A percentile compares a stretch with the other conserved stretches of the same genome.
Evolutionary conservation across 345 rosid genomes (phyloP).

Genomic region (Euphorbia lathyris): DNA sequence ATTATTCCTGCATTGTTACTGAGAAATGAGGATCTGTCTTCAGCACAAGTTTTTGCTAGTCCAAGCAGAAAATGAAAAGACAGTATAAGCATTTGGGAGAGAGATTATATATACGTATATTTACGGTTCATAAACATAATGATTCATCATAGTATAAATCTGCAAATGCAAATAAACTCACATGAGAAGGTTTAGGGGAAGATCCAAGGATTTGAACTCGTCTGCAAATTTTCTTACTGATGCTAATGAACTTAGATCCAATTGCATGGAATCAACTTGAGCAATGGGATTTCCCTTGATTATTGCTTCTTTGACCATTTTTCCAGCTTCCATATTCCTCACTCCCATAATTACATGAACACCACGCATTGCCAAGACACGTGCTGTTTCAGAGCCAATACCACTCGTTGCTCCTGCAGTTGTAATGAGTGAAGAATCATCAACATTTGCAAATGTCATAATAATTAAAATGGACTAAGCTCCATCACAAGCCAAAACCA

Average conservation of each 20-base stretch:
- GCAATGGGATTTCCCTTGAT: constrained; percentile 49
- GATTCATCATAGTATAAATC: not conserved
- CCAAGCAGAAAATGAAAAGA: not conserved
- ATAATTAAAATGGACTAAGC: not conserved
- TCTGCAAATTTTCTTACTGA: constrained; percentile 61
- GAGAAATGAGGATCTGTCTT: constrained; percentile 1
- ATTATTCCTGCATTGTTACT: constrained; percentile 39
- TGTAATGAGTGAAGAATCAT: not conserved
- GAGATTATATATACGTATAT: not conserved
- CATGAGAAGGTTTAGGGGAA: constrained; percentile 58
- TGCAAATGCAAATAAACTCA: constrained; percentile 23
- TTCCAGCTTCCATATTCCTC: constrained; percentile 56
- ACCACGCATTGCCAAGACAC: constrained; percentile 72
- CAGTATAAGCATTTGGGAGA: not conserved
- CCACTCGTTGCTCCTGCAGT: constrained; percentile 72
- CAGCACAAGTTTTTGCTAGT: not conserved
- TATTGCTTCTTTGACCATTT: constrained; percentile 49
- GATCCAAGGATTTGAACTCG: constrained; percentile 45
- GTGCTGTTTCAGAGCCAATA: constrained; percentile 63
- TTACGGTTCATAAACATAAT: not conserved
- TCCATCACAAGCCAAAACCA: not conserved
- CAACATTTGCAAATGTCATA: not conserved
- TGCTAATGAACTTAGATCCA: constrained; percentile 70
- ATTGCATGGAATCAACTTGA: constrained; percentile 61
- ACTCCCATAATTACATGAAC: constrained; percentile 64